These are phyloP conservation scores for Nitzschia inconspicua DNA, from an alignment of 108 stramenopile species.

Conservation along the genomic window DNA sequence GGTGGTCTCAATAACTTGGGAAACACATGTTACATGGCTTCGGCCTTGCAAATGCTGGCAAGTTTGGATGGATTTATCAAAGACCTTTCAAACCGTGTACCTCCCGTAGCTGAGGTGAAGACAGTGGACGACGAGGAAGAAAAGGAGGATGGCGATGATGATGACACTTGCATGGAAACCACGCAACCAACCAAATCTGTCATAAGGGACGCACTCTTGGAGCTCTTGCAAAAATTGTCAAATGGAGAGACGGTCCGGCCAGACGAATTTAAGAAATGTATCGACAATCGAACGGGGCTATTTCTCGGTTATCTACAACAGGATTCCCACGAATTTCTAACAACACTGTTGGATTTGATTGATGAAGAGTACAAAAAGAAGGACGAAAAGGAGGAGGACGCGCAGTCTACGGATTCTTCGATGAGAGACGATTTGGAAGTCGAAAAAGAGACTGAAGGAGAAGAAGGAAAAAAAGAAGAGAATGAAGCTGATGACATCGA, in stretches of 20 bases:
- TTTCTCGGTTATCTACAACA: slow-evolving; percentile 59
- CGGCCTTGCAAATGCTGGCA: slow-evolving; percentile 67
- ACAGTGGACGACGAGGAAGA: not conserved
- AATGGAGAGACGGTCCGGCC: slow-evolving; percentile 36
- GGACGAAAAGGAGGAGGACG: slow-evolving; percentile 11
- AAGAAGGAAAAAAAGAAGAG: slow-evolving; percentile 11
- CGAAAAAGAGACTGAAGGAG: not conserved
- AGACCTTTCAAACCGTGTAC: slow-evolving; percentile 7
- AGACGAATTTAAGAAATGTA: slow-evolving; percentile 29
- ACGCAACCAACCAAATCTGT: not conserved
- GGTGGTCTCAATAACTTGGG: slow-evolving; percentile 76
- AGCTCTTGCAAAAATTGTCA: slow-evolving; percentile 19
- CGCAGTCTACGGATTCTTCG: too few relatives aligned
- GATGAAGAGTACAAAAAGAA: slow-evolving; percentile 48
- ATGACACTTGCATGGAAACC: not conserved
- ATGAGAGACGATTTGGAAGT: too few relatives aligned
- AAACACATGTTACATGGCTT: slow-evolving; percentile 82
- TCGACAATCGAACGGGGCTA: slow-evolving; percentile 41
- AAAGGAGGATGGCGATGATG: not conserved
- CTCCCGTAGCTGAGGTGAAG: not conserved
- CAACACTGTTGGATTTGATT: slow-evolving; percentile 50
- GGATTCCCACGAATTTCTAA: slow-evolving; percentile 66
- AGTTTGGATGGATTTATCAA: slow-evolving; percentile 18
- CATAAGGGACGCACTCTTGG: slow-evolving; percentile 18
- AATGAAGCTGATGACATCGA: not conserved